Evolutionary conservation across 495 filamentous ascomycete genomes (phyloP).

Genomic region (Aspergillus saccharolyticus): DNA sequence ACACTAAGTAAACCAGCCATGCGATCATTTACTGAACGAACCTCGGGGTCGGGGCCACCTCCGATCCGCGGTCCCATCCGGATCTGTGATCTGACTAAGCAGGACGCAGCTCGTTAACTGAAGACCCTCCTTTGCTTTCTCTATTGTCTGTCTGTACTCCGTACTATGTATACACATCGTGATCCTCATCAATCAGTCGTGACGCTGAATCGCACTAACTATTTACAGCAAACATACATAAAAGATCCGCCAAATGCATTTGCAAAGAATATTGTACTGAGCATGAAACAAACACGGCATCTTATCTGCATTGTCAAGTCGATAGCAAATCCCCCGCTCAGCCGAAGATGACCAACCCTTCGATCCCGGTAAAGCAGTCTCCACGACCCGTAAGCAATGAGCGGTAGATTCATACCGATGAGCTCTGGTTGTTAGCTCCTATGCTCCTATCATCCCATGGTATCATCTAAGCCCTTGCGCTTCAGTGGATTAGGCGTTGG

Average conservation of each 20-base stretch:
- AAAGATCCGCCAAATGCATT: conserved; percentile 8
- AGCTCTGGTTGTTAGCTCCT: too few relatives aligned
- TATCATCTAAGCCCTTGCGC: conserved; percentile 29
- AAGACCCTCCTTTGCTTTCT: too few relatives aligned
- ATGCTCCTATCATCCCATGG: too few relatives aligned
- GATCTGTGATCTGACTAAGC: conserved; percentile 1
- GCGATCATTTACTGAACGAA: neutral
- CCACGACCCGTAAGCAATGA: too few relatives aligned
- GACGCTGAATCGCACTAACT: conserved; percentile 7
- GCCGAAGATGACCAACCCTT: too few relatives aligned
- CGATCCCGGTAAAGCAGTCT: too few relatives aligned
- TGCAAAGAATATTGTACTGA: conserved; percentile 3
- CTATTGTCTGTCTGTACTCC: too few relatives aligned
- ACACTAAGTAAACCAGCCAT: neutral
- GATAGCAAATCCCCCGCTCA: too few relatives aligned
- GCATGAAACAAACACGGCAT: neutral
- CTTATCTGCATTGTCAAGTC: neutral
- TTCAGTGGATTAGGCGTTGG: conserved; percentile 28
- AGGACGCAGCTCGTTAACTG: neutral
- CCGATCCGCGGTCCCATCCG: conserved; percentile 25
- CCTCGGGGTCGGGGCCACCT: conserved; percentile 8
- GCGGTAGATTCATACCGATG: too few relatives aligned
- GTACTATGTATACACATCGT: neutral
- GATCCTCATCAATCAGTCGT: conserved; percentile 5
- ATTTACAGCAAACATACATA: conserved; percentile 11